phyloP scores from a whole-genome alignment of 1,284 basidiomycete species.

The Porphyrellus sp. region DNA sequence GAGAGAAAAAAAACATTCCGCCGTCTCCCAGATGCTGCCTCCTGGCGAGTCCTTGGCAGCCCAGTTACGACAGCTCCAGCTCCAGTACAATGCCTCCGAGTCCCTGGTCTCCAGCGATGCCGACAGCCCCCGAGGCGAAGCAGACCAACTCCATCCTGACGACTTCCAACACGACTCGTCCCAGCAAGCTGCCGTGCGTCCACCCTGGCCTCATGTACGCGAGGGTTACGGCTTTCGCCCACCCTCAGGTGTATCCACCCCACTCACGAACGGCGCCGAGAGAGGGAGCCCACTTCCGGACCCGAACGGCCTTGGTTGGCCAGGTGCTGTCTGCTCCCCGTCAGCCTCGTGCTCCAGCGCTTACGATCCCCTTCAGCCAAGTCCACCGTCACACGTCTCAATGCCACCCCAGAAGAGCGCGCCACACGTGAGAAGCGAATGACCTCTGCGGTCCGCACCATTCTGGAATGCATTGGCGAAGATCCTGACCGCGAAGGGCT shows the following conservation, averaged over 20 bases:
- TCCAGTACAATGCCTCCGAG: not conserved
- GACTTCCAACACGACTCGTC: constrained; percentile 9
- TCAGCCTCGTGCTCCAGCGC: constrained; percentile 7
- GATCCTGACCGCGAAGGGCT: constrained; percentile 95
- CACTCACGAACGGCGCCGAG: constrained; percentile 37
- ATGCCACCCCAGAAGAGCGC: constrained; percentile 74
- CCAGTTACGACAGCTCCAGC: constrained; percentile 26
- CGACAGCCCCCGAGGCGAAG: constrained; percentile 10
- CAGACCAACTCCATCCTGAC: not conserved
- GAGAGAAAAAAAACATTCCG: not conserved
- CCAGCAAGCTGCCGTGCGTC: constrained; percentile 19
- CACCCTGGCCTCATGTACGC: constrained; percentile 39
- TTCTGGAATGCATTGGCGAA: constrained; percentile 97
- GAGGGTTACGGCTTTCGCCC: constrained; percentile 83
- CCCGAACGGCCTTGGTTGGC: constrained; percentile 90
- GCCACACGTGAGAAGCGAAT: constrained; percentile 75
- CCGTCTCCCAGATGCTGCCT: constrained; percentile 13
- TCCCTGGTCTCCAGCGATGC: constrained; percentile 4
- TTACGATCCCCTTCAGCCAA: constrained; percentile 59
- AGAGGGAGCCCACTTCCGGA: constrained; percentile 62
- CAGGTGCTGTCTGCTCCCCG: constrained; percentile 53
- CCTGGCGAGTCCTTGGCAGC: constrained; percentile 26
- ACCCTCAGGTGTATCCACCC: constrained; percentile 65
- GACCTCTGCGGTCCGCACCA: constrained; percentile 81
- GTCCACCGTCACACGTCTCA: constrained; percentile 81